Evolutionary conservation across 176 grass and related monocot genomes (phyloP), one percentile per base, ranked within the genome.

Genomic region (Secale cereale): DNA sequence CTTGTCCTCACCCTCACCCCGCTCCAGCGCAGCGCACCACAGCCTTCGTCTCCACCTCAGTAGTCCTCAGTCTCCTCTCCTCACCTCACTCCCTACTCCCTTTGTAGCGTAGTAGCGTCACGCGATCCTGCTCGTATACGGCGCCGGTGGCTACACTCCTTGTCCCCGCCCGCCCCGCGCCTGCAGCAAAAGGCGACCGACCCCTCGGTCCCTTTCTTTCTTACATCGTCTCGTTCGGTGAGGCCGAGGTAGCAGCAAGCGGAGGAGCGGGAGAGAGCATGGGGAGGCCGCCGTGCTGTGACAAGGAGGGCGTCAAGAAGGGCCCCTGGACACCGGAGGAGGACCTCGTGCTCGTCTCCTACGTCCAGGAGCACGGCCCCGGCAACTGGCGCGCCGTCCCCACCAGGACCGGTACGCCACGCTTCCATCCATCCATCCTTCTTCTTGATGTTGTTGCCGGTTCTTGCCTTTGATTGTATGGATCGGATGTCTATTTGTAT

Each of bases 251-350:
- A 19, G 48, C 48, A 19, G 48, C 48, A 7, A 65, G 60, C 41
- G 7, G 59, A 25, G 16, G 69, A 45, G 16, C 2, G 29, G 14
- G 10, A 20, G 31, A 20, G 48, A 85, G 37, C 28, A 98, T 98
- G 95, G 92, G 84, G 85, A 98, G 95, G 78, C 89, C 92, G 43
- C 92, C 95, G 84, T 98, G 92, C 87, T 97, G 95, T 86, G 89
- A 98, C 83, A 93, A 91, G 82, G 82, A 86, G 65, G 92, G 95
- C 65, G 89, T 98, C 19, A 98, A 95, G 91, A 98, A 98, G 89
- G 95, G 95, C 0, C 95, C 95, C 0, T 98, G 95, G 95, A 95
- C 95, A 67, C 92, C 92, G 54, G 92, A 98, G 90, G 95, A 98
- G 87, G 95, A 98, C 78, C 92, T 94, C 79, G 84, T 91, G 69